Percentiles rank a stretch among this genome's conserved stretches.
phyloP scores from a whole-genome alignment of 2,329 filamentous ascomycete genomes.

The Phialophora chinensis region DNA sequence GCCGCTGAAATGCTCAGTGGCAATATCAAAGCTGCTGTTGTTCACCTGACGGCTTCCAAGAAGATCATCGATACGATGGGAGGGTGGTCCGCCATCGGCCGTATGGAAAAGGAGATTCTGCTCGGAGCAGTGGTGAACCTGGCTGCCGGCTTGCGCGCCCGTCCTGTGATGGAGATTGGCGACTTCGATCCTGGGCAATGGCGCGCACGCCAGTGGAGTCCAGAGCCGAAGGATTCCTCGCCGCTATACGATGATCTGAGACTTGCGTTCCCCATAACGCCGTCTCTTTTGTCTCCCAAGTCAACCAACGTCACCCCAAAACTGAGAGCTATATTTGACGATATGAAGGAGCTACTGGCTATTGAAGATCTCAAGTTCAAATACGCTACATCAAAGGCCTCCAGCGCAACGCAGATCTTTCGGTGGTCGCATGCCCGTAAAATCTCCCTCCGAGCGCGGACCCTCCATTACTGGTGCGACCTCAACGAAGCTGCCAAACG shows the following conservation, averaged over 20 bases:
- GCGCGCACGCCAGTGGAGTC: background rate
- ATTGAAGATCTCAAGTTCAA: slow-evolving; percentile 17
- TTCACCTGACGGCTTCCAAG: slow-evolving; percentile 11
- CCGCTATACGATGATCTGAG: slow-evolving; percentile 1
- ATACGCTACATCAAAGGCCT: slow-evolving; percentile 9
- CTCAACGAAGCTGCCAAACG: slow-evolving; percentile 4
- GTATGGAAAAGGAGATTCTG: slow-evolving; percentile 16
- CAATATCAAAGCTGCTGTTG: slow-evolving; percentile 11
- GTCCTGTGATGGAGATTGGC: slow-evolving; percentile 14
- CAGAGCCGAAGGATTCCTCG: background rate
- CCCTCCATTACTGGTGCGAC: slow-evolving; percentile 16
- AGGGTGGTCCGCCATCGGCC: slow-evolving; percentile 9
- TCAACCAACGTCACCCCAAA: slow-evolving; percentile 1
- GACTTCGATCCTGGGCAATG: slow-evolving; percentile 16
- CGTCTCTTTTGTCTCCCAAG: background rate
- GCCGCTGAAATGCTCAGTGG: slow-evolving; percentile 16
- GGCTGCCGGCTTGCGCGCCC: slow-evolving; percentile 8
- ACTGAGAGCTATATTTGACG: slow-evolving; percentile 5
- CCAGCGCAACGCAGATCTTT: slow-evolving; percentile 2
- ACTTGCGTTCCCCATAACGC: background rate
- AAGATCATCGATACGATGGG: slow-evolving; percentile 16
- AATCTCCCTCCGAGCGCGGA: slow-evolving; percentile 2
- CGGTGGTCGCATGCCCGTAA: slow-evolving; percentile 20
- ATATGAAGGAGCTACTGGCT: slow-evolving; percentile 10
- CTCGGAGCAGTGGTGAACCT: slow-evolving; percentile 9